These are phyloP conservation scores for Rasamsonia emersonii DNA, from an alignment of 2,329 filamentous ascomycete genomes.

Conservation along the genomic window DNA sequence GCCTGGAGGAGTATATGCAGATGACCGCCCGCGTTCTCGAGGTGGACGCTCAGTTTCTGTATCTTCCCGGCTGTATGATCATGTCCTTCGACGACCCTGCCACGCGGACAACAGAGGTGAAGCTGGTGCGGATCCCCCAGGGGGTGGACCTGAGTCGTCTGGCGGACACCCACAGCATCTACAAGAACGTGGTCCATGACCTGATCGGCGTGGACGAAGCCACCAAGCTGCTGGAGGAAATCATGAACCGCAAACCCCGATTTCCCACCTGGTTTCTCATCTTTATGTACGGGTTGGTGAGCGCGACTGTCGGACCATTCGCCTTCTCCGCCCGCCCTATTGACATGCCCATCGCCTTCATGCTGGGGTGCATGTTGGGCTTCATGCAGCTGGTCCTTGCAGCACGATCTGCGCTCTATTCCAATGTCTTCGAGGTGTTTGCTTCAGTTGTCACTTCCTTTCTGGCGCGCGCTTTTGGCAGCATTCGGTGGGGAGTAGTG, in stretches of 20 bases:
- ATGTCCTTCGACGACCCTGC: slow-evolving; percentile 62
- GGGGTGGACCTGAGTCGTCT: slow-evolving; percentile 34
- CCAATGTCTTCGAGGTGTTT: slow-evolving; percentile 55
- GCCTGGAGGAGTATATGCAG: slow-evolving; percentile 78
- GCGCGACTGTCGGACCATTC: slow-evolving; percentile 66
- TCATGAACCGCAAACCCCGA: slow-evolving; percentile 48
- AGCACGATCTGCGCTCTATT: slow-evolving; percentile 60
- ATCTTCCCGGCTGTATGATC: slow-evolving; percentile 84
- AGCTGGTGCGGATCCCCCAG: slow-evolving; percentile 30
- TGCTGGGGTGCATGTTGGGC: slow-evolving; percentile 65
- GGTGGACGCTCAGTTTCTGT: slow-evolving; percentile 80
- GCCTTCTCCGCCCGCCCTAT: slow-evolving; percentile 67
- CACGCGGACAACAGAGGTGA: slow-evolving; percentile 36
- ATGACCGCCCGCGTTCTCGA: slow-evolving; percentile 80
- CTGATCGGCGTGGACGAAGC: slow-evolving; percentile 35
- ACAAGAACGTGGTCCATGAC: slow-evolving; percentile 38
- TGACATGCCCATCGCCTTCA: slow-evolving; percentile 67
- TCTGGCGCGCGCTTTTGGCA: slow-evolving; percentile 57
- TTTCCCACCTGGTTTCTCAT: slow-evolving; percentile 48
- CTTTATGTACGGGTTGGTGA: slow-evolving; percentile 64
- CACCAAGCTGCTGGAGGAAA: slow-evolving; percentile 35
- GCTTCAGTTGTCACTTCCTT: slow-evolving; percentile 59
- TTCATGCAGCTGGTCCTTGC: slow-evolving; percentile 65
- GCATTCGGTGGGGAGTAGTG: slow-evolving; percentile 41
- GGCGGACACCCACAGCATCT: slow-evolving; percentile 33